phyloP scores from a whole-genome alignment of 768 basidiomycete genomes.

The Xerocomus spinulosus region DNA sequence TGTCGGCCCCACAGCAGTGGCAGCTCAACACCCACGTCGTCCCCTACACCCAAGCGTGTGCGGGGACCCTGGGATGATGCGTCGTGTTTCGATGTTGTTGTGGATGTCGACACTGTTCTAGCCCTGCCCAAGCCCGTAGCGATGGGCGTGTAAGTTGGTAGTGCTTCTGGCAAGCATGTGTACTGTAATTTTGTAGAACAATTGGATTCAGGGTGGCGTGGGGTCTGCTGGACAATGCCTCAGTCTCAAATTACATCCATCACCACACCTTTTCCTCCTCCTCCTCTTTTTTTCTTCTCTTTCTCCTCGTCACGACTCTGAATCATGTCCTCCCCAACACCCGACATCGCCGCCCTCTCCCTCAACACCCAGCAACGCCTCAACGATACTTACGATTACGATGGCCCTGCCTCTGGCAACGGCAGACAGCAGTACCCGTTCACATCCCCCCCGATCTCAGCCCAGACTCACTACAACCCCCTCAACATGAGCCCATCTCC shows the following conservation, averaged over 20 bases:
- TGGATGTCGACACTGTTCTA: constrained; percentile 48
- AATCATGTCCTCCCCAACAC: constrained; percentile 67
- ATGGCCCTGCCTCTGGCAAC: constrained; percentile 48
- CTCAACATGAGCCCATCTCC: constrained; percentile 64
- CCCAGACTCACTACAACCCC: constrained; percentile 43
- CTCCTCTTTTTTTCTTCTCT: constrained; percentile 24
- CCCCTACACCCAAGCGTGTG: constrained; percentile 20
- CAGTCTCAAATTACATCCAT: not conserved
- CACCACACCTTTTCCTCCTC: constrained; percentile 21
- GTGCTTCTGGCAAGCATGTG: too few species aligned
- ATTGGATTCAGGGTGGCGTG: constrained; percentile 30
- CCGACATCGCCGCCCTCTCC: constrained; percentile 75
- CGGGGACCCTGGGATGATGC: constrained; percentile 62
- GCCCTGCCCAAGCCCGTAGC: constrained; percentile 45
- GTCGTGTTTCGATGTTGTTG: constrained; percentile 35
- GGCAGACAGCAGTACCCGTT: constrained; percentile 66
- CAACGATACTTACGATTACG: constrained; percentile 84
- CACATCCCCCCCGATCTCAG: constrained; percentile 57
- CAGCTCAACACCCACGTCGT: constrained; percentile 11
- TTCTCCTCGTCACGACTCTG: constrained; percentile 53
- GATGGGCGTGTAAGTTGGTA: constrained; percentile 11
- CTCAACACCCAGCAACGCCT: constrained; percentile 76
- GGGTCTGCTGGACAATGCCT: constrained; percentile 18
- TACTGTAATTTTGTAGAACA: too few species aligned
- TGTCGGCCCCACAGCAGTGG: constrained; percentile 13